phyloP scores from a whole-genome alignment of 768 basidiomycete genomes.

The Mycena kentingensis region DNA sequence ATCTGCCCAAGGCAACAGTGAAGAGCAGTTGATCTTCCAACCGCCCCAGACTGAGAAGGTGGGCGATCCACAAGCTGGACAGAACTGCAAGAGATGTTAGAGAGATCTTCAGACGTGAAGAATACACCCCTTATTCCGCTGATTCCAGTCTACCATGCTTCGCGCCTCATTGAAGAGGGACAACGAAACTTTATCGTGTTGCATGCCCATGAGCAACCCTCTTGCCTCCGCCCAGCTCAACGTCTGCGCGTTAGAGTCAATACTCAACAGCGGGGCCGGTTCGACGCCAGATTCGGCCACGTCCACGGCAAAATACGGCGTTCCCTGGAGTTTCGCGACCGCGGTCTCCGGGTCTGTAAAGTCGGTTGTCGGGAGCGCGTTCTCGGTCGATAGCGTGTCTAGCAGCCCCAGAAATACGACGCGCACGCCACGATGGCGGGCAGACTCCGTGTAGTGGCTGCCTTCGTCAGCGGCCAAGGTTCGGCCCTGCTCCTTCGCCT shows the following conservation, averaged over 20 bases:
- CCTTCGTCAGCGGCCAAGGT: conserved; percentile 33
- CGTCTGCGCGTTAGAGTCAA: conserved; percentile 39
- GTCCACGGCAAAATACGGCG: conserved; percentile 84
- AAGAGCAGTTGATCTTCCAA: conserved; percentile 87
- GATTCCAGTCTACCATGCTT: conserved; percentile 92
- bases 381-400: conserved; percentile 36
- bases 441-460: conserved; percentile 49
- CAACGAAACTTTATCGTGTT: conserved; percentile 64
- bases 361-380: conserved; percentile 66
- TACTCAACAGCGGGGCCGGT: conserved; percentile 41
- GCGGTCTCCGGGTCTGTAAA: conserved; percentile 58
- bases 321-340: conserved; percentile 69
- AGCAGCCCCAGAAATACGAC: conserved; percentile 81
- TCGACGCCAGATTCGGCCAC: conserved; percentile 50
- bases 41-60: conserved; percentile 91
- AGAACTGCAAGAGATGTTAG: conserved; percentile 57
- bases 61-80: conserved; percentile 81
- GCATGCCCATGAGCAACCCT: conserved; percentile 44
- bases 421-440: conserved; percentile 57
- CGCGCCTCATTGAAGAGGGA: conserved; percentile 77
- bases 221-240: conserved; percentile 71
- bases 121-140: conserved; percentile 70
- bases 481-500: conserved; percentile 54
- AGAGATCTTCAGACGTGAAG: not conserved
- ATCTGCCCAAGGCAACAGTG: conserved; percentile 74